Base-by-base conservation (phyloP, 345 rosid genomes). In the Turnera subulata region DNA sequence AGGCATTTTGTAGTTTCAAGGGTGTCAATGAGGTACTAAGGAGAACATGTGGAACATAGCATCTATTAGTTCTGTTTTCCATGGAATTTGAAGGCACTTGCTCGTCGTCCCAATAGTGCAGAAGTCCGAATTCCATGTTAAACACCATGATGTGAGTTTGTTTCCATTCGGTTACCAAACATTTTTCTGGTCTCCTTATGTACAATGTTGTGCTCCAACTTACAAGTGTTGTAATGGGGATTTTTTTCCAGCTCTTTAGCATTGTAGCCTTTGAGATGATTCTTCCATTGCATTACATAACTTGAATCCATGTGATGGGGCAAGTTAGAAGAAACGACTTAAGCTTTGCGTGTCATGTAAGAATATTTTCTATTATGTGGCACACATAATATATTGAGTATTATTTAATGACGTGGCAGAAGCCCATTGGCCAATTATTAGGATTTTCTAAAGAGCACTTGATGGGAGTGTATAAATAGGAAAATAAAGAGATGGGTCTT, bases 121-220 rank as follows among this genome's bases (percentile, higher is more conserved):
- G 7, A 15, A 39, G 29, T 52, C 50, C 67, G 52, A 70, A 70
- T 67, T 62, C 64, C 73, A 65, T 56, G 67, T 33, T 60, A 65
- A 71, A 59, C 75, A 74, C 18, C 16, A 21, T 25, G 46, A 44
- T 49, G 50, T 15, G 54, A 48, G 20, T 24, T 43, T 29, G 2
- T 43, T 58, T 73, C 65, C 66, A 53, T n/a, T n/a, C 38, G 59
- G 58, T 32, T 35, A 5, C 18, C 45, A 38, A 69, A 53, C 71
- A 43, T 19, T 58, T 19, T 6, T 22, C 4, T 19, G 11, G 19
- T n/a, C 38, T 65, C n/a, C n/a, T 49, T 8, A 24, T 43, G 22
- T 40, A 55, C 18, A 14, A 22, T n/a, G 19, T 19, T 71, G 51
- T 25, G 11, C 46, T 32, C 44, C 60, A 47, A 51, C 46, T 32